Conservation (phyloP, 768 basidiomycete species). For the Suillus placidus region DNA sequence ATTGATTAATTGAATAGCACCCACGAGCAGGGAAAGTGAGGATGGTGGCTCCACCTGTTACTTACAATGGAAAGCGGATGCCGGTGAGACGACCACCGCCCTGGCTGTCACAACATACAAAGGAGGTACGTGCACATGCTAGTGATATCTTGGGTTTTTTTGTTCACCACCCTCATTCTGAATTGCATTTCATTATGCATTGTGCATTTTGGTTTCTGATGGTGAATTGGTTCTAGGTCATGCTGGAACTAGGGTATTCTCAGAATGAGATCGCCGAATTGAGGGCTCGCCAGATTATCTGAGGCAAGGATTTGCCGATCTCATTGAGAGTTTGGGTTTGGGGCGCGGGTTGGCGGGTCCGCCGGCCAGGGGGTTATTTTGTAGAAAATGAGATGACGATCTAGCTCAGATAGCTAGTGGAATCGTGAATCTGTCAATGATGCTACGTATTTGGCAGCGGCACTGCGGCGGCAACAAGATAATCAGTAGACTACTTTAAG, state of each 20-base stretch:
- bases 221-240: constrained; percentile 33
- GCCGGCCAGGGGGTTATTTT: constrained; percentile 31
- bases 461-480: constrained; percentile 11
- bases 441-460: constrained; percentile 8
- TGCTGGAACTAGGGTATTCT: constrained; percentile 47
- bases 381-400: constrained; percentile 12
- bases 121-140: constrained; percentile 51
- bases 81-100: constrained; percentile 76
- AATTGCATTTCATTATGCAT: constrained; percentile 2
- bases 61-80: constrained; percentile 82
- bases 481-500: constrained; percentile 11
- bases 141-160: constrained; percentile 2
- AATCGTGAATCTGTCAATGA: constrained; percentile 7
- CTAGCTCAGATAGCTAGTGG: not conserved
- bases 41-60: constrained; percentile 78
- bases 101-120: constrained; percentile 85
- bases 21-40: constrained; percentile 76
- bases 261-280: constrained; percentile 44
- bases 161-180: constrained; percentile 2
- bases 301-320: constrained; percentile 10
- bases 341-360: not conserved
- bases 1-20: constrained; percentile 46
- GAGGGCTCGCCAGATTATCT: constrained; percentile 44
- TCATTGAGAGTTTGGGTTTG: constrained; percentile 9
- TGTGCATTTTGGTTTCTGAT: constrained; percentile 12